These are phyloP conservation scores for Cystobasidium onofrii DNA, from an alignment of 768 basidiomycete genomes.

Conservation along the genomic window DNA sequence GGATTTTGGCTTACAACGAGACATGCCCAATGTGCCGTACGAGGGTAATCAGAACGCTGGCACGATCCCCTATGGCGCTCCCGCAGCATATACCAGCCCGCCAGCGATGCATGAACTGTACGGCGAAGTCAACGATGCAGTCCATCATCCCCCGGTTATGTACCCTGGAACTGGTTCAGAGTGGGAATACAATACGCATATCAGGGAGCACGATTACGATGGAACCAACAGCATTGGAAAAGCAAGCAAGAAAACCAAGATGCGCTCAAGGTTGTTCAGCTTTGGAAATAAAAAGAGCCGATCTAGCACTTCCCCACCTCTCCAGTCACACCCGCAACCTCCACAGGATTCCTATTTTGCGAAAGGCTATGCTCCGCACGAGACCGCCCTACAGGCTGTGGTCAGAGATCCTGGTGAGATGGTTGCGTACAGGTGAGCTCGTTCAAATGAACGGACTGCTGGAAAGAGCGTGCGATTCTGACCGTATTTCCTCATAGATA, in stretches of 20 bases:
- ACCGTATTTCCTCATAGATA: not conserved
- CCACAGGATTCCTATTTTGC: not conserved
- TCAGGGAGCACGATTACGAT: slow-evolving; percentile 5
- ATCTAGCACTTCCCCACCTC: not conserved
- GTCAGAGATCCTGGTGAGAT: slow-evolving; percentile 22
- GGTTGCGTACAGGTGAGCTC: slow-evolving; percentile 23
- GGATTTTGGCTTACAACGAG: not conserved
- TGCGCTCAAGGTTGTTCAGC: slow-evolving; percentile 22
- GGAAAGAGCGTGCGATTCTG: not conserved
- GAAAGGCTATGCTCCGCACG: slow-evolving; percentile 19
- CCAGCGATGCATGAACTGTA: not conserved
- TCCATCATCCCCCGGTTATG: not conserved
- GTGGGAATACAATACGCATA: not conserved
- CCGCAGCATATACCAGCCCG: not conserved
- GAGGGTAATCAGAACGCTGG: not conserved
- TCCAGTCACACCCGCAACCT: not conserved
- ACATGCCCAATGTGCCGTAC: not conserved
- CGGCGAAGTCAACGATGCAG: not conserved
- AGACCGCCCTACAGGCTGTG: slow-evolving; percentile 18
- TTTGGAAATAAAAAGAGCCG: slow-evolving; percentile 6
- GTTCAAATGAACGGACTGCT: not conserved
- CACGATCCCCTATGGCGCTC: not conserved
- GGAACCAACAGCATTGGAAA: slow-evolving; percentile 1
- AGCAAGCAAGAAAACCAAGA: not conserved
- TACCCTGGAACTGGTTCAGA: not conserved